phyloP scores from a whole-genome alignment of 2,329 filamentous ascomycete species.

The Fusarium sacchari region DNA sequence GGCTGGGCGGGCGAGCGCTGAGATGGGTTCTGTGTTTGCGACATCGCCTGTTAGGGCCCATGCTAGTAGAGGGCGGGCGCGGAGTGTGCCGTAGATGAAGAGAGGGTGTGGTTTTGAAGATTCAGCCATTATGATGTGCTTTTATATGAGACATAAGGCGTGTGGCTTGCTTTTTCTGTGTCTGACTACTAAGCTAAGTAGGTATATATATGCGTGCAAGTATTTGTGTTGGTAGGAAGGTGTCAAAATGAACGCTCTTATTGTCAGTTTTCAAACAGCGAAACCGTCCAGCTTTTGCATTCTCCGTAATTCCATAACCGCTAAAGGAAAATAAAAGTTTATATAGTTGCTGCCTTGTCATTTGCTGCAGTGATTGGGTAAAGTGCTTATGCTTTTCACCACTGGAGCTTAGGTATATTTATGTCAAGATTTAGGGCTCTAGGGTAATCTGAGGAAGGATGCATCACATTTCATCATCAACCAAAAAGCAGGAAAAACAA shows the following conservation, averaged over 20 bases:
- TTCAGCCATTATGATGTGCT: neutral
- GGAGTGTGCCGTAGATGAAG: neutral
- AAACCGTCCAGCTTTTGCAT: rapidly evolving
- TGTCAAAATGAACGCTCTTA: rapidly evolving
- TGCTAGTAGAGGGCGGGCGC: constrained; percentile 14
- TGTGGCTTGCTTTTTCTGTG: neutral
- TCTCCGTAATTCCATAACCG: rapidly evolving
- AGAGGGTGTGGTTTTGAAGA: neutral
- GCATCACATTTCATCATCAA: too few relatives aligned
- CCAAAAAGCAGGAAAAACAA: neutral
- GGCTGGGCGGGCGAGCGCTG: constrained; percentile 1
- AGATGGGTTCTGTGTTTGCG: constrained; percentile 13
- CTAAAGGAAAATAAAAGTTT: neutral
- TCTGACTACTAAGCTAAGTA: too few relatives aligned
- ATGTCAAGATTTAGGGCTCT: neutral
- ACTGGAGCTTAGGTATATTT: neutral
- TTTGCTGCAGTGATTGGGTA: too few relatives aligned
- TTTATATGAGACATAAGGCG: neutral
- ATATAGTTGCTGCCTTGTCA: rapidly evolving
- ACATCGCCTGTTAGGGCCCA: constrained; percentile 45
- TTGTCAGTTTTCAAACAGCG: rapidly evolving
- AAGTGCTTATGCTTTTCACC: rapidly evolving
- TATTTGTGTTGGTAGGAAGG: neutral
- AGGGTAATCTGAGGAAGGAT: too few relatives aligned
- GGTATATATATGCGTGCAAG: neutral